Evolutionary conservation across 164 flowering plant genomes (phyloP), one percentile per base, ranked within the genome.

Genomic region (Cinnamomum chago): DNA sequence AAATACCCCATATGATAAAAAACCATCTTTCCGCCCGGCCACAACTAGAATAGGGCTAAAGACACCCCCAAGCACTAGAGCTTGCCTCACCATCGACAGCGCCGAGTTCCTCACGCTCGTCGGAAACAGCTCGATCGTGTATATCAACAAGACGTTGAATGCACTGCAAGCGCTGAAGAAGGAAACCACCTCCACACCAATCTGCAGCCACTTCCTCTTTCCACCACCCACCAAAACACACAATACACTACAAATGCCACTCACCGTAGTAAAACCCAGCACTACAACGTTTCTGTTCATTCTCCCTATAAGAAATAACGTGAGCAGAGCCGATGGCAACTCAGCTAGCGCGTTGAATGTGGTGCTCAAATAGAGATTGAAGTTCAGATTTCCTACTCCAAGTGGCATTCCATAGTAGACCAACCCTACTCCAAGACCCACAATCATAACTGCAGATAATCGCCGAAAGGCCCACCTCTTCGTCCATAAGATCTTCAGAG

Each of bases 21-120:
- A 47, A 23, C 22, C 76, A 0, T 77, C 35, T 12, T 70, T 58
- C 73, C 88, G 76, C n/a, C 88, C 88, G 0, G 85, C 86, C 1
- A 86, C 85, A 18, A 86, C 88, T 69, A 92, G 33, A 66, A 85
- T 0, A 0, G 98, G 97, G 58, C 89, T 70, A 13, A 90, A 77
- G 47, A 81, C 87, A 0, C 90, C 94, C 1, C 94, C 96, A 0
- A 87, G 30, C 60, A 88, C 86, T 23, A 86, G 15, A 3, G 92
- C 89, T 76, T 87, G 92, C 77, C 98, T 79, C 72, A 78, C 86
- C 90, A 92, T 78, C 3, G 98, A 79, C 75, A 86, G 7, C 2
- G 97, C 92, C 23, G 97, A 91, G 85, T 91, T 94, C 77, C 97
- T 80, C 78, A 90, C 91, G 55, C 88, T 81, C 9, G 97, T 94